Percentiles rank a stretch among this genome's conserved stretches.
These are phyloP conservation scores for Pichia sp. DNA, from an alignment of 1,139 yeast genomes.

Conservation along the genomic window DNA sequence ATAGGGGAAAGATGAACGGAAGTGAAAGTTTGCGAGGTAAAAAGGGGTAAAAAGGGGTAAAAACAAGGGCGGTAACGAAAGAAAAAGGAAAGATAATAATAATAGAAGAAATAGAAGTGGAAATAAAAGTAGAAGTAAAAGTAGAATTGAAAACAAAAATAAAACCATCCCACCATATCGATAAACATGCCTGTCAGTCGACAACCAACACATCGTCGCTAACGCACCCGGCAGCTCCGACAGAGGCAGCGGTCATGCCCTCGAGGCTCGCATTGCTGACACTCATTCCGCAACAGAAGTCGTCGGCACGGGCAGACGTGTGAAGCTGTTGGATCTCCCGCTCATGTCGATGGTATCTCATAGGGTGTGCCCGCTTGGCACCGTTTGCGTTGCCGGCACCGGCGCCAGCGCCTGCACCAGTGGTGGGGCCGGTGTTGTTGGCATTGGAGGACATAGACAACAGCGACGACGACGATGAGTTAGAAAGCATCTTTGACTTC, in stretches of 20 bases:
- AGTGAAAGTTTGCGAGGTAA: not conserved
- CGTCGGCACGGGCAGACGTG: not conserved
- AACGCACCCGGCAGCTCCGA: not conserved
- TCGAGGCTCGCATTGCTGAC: not conserved
- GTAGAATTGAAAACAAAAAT: not conserved
- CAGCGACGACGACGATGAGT: not conserved
- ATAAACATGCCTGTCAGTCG: not conserved
- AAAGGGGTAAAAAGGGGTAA: not conserved
- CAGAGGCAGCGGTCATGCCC: not conserved
- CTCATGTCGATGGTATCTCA: slow-evolving; percentile 15
- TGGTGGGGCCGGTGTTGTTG: not conserved
- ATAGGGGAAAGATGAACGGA: not conserved
- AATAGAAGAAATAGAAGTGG: too few relatives aligned
- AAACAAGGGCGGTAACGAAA: not conserved
- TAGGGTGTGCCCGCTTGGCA: slow-evolving; percentile 5
- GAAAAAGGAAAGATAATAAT: not conserved
- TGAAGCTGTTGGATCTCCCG: not conserved
- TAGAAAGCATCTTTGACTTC: not conserved
- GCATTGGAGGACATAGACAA: not conserved
- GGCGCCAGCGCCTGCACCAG: too few relatives aligned
- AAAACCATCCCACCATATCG: not conserved
- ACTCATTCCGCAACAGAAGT: not conserved
- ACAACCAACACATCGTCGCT: slow-evolving; percentile 2
- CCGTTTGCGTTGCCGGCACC: not conserved
- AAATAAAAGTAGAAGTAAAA: not conserved